Base-by-base conservation (phyloP, 2,329 filamentous ascomycete genomes). In the Apiospora koreana region DNA sequence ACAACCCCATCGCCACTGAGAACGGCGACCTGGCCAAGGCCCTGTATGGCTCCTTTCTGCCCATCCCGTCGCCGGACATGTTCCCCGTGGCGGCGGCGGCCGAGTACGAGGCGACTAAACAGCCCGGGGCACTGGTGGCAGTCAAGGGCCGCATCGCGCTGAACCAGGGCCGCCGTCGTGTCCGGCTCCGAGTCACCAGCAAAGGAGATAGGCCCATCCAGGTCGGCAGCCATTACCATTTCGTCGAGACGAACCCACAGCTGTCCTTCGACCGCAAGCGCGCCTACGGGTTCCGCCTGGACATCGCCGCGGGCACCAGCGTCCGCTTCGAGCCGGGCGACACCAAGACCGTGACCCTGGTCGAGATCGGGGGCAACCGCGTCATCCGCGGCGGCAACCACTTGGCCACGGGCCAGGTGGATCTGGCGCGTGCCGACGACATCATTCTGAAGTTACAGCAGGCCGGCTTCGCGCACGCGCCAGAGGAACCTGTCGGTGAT, bases 281-380 rank as follows among this genome's bases (percentile, higher is more conserved):
- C 74, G 89, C 94, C 0, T 96, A 96, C 77, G 95, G 95, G 7
- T 97, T 89, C 82, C 89, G 94, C 14, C 87, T 98, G 18, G 95
- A 98, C 78, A 96, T 98, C 70, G 86, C 95, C 1, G 94, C 95
- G 0, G 95, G 95, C 45, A 98, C 95, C 0, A 97, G 94, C 9
- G 91, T 97, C 42, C 91, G 95, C 58, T 98, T 98, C 78, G 95
- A 98, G 83, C 95, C 95, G 0, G 95, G 95, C 68, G 95, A 98
- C 80, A 91, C 90, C 67, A 97, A 94, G 86, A 97, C 94, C 0
- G 94, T 98, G 21, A 94, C 90, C 0, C 86, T 98, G 8, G 95
- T 98, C 21, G 92, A 97, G 80, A 97, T 98, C 77, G 93, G 88
- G 5, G 95, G 95, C 0, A 86, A 91, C 75, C 90, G 89, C 78